Evolutionary conservation across 345 rosid species (phyloP), one percentile per base, ranked within the genome.

Genomic region (Rhodamnia rubescens): DNA sequence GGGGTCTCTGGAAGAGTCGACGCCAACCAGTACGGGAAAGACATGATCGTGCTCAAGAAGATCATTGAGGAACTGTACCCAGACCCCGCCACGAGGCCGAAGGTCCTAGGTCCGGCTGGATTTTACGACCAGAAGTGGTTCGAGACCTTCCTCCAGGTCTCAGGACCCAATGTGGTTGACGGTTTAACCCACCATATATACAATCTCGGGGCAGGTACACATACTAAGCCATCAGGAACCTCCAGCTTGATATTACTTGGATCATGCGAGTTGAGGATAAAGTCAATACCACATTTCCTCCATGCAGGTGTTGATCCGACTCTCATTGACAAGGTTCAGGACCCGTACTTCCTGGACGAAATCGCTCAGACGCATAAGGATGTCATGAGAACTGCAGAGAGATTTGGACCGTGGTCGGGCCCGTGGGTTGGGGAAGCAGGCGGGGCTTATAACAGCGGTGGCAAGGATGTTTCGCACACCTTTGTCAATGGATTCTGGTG

Each of bases 371-470:
- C 94, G 3, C 90, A 58, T 82, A 89, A 54, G 78, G 93, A 93
- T 32, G 42, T 91, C 6, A 36, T 81, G 40, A 58, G 53, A 0
- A 84, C 85, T 8, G 85, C 91, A 7, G 54, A 87, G 42, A 59
- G 84, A 32, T 89, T 86, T 11, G 94, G 92, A 2, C 93, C 94
- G 3, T 91, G 94, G 93, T 64, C 93, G 12, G 90, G 87, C 21
- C 85, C 94, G 0, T 95, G 96, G 94, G 92, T 95, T 74, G 92
- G 95, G 9, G 98, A 95, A 90, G 55, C 96, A 13, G 94, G 94
- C 56, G 95, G 96, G 64, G 94, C 94, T 85, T 93, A 89, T 80
- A 95, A 93, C 74, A 92, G 95, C 59, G 96, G 98, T 16, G 92
- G 96, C 83, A 93, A 89, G 85, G 90, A 91, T 55, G 95, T 95